Percentiles rank a stretch among this genome's conserved stretches.
phyloP scores from a whole-genome alignment of 768 basidiomycete species.

The Trametes meyenii region DNA sequence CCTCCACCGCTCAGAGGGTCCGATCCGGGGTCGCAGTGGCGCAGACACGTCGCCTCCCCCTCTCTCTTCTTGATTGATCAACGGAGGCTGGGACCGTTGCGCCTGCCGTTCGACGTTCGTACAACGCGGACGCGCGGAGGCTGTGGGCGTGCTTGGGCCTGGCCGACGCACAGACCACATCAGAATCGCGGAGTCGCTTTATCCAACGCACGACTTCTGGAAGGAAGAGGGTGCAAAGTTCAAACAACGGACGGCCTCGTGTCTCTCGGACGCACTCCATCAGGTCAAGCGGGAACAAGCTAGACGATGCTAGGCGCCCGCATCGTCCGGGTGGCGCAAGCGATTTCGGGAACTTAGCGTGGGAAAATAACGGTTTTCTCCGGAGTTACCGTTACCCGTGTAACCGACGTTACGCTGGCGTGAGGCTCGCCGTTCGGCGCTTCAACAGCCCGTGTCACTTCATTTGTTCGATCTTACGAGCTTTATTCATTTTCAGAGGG shows the following conservation, averaged over 20 bases:
- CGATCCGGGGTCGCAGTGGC: background rate
- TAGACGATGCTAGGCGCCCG: background rate
- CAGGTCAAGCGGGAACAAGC: background rate
- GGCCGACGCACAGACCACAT: slow-evolving; percentile 3
- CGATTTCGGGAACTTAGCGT: background rate
- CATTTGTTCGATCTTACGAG: too few species aligned
- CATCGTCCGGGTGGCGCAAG: background rate
- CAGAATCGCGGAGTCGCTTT: slow-evolving; percentile 9
- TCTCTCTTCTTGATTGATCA: background rate
- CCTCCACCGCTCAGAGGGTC: slow-evolving; percentile 2
- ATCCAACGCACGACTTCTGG: background rate
- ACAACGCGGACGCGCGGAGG: background rate
- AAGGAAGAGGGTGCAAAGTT: background rate
- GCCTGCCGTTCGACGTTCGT: background rate
- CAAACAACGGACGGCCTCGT: slow-evolving; percentile 7
- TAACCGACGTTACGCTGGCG: too few species aligned
- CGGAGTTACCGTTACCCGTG: too few species aligned
- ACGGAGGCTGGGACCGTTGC: slow-evolving; percentile 2
- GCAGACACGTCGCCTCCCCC: too few species aligned
- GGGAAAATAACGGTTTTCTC: too few species aligned
- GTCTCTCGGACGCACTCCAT: slow-evolving; percentile 11
- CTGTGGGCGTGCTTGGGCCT: background rate
- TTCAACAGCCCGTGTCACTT: too few species aligned
- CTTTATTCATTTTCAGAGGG: too few species aligned
- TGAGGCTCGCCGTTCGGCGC: too few species aligned